Evolutionary conservation across 768 basidiomycete species (phyloP).

Genomic region (Tricholoma sp.): DNA sequence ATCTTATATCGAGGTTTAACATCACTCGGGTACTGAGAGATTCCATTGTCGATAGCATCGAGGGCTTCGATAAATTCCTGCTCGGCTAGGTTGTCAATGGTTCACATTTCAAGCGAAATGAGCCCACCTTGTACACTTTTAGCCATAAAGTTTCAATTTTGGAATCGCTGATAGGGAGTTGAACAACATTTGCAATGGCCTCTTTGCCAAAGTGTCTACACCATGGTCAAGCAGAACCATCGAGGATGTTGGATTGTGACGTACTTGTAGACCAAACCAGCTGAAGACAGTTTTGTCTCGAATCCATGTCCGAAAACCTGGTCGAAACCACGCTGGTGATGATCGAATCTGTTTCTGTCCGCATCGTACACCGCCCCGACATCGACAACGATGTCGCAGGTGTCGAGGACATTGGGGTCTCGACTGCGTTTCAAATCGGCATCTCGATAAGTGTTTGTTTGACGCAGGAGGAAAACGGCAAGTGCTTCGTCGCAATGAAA

Average conservation of each 20-base stretch:
- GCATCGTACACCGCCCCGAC: conserved; percentile 92
- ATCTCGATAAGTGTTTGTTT: conserved; percentile 67
- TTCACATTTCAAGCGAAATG: not conserved
- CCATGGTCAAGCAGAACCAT: conserved; percentile 3
- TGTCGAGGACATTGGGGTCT: conserved; percentile 63
- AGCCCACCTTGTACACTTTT: conserved; percentile 75
- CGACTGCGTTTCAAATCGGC: conserved; percentile 72
- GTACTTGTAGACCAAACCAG: conserved; percentile 94
- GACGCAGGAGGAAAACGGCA: conserved; percentile 83
- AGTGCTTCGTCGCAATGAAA: conserved; percentile 98
- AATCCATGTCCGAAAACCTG: conserved; percentile 89
- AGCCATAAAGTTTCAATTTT: conserved; percentile 77
- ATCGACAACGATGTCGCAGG: conserved; percentile 93
- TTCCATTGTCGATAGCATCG: conserved; percentile 93
- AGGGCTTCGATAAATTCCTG: conserved; percentile 93
- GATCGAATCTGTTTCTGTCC: conserved; percentile 77
- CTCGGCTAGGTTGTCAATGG: conserved; percentile 1
- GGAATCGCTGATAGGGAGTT: conserved; percentile 47
- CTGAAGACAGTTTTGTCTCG: conserved; percentile 84
- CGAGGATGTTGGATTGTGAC: conserved; percentile 17
- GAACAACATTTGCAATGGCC: conserved; percentile 62
- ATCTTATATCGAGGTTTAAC: conserved; percentile 66
- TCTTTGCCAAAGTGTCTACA: conserved; percentile 84
- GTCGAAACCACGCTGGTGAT: conserved; percentile 91
- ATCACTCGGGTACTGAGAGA: conserved; percentile 71